phyloP scores from a whole-genome alignment of 2,329 filamentous ascomycete genomes.

The Xylariaceae sp. region DNA sequence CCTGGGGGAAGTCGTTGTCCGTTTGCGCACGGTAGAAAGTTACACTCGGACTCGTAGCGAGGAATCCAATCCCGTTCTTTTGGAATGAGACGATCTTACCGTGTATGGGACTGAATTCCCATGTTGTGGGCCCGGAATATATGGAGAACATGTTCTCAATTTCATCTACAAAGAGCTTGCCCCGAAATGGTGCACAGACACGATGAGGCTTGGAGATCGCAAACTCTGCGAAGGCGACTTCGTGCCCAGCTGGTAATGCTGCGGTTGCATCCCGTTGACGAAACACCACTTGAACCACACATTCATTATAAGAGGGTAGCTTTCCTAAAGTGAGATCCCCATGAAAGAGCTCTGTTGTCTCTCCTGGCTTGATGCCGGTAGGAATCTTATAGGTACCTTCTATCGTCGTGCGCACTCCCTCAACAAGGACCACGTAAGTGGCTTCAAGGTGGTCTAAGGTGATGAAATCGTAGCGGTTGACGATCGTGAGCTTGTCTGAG shows the following conservation, averaged over 20 bases:
- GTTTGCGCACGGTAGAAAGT: conserved; percentile 57
- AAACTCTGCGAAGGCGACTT: conserved; percentile 31
- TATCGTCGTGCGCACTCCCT: conserved; percentile 25
- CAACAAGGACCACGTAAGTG: conserved; percentile 29
- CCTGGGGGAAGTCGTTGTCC: conserved; percentile 55
- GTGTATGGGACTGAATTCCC: conserved; percentile 26
- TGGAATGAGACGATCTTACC: conserved; percentile 25
- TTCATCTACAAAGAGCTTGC: conserved; percentile 24
- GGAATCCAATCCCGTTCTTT: conserved; percentile 27
- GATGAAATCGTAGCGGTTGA: conserved; percentile 40
- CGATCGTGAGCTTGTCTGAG: conserved; percentile 27
- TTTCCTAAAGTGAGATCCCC: not conserved
- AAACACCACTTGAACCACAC: conserved; percentile 28
- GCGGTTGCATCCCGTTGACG: conserved; percentile 23
- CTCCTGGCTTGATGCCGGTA: conserved; percentile 24
- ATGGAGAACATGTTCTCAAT: conserved; percentile 26
- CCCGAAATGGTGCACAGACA: not conserved
- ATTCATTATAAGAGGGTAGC: conserved; percentile 18
- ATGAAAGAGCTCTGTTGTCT: conserved; percentile 25
- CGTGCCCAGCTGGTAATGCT: conserved; percentile 26
- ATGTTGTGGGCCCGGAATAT: conserved; percentile 21
- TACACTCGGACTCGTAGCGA: conserved; percentile 23
- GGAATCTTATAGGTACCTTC: conserved; percentile 27
- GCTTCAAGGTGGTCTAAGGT: conserved; percentile 37
- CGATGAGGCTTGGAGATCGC: conserved; percentile 13